Evolutionary conservation across 106 monocot species (phyloP), one percentile per base, ranked within the genome.

Genomic region (Allium cepa): DNA sequence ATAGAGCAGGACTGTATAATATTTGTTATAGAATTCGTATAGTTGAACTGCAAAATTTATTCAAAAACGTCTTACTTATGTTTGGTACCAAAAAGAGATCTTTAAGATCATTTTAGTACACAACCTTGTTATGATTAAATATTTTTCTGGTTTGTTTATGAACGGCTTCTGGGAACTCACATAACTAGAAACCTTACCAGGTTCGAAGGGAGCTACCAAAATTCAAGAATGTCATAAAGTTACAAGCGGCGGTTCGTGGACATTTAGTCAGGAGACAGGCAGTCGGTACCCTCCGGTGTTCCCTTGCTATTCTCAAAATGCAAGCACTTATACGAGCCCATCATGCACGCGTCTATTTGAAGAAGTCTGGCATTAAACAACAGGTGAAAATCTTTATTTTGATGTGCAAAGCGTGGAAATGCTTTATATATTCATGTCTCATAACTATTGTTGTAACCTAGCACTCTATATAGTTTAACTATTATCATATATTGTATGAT

Each of bases 161-260:
- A 66, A 46, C 2, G 49, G 14, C 17, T 49, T 9, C 57, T 65
- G 13, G 49, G 15, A 5, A 7, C 49, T 28, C 28, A 56, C 60
- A 46, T 64, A 10, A 14, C 12, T 47, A 47, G 47, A 36, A 63
- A 46, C 15, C 7, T 46, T 63, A 45, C n/a, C 26, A 90, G 90
- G 80, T 75, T 69, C 70, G 57, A n/a, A 80, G 49, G 53, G 79
- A 79, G 63, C 50, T 79, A 7, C 18, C 11, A 15, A 86, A 87
- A 61, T 46, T 64, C 16, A 81, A 75, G 74, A 78, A 71, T 77
- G 62, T 80, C 62, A 67, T 87, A 65, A 91, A 82, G 69, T 63
- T 91, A 63, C 91, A 91, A 91, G 91, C 91, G 72, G 81, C 60
- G 60, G 66, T 82, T 9, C 86, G 91, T 79, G 81, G 91, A 13